Evolutionary conservation across 176 grass and related monocot genomes (phyloP).

Genomic region (Dendrocalamus sinicus): DNA sequence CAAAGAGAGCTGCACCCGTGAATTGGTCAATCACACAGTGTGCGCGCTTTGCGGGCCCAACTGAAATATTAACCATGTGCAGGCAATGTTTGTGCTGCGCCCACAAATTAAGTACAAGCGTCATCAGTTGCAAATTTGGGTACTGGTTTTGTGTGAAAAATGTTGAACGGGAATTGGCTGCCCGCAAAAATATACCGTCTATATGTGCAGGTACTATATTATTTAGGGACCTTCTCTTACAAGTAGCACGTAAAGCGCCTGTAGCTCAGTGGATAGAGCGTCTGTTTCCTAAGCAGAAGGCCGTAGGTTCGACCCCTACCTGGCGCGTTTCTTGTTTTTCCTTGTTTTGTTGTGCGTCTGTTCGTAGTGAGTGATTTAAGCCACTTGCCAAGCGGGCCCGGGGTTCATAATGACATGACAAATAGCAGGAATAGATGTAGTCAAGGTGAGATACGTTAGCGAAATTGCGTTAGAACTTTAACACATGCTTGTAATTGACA

Average conservation of each 20-base stretch:
- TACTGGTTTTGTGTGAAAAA: neutral
- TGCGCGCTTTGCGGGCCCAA: too few species aligned
- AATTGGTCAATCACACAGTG: too few species aligned
- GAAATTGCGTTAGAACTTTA: neutral
- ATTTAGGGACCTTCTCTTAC: accelerated
- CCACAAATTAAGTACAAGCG: neutral
- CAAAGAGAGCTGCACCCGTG: too few species aligned
- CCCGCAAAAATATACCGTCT: neutral
- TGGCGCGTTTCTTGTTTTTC: slow-evolving; percentile 31
- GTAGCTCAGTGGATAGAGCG: slow-evolving; percentile 99
- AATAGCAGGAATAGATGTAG: neutral
- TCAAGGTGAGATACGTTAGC: too few species aligned
- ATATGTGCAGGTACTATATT: accelerated
- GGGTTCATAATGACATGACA: neutral
- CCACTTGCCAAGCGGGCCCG: too few species aligned
- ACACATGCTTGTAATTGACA: too few species aligned
- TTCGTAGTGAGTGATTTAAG: too few species aligned
- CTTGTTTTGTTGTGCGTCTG: neutral
- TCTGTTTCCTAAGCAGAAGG: slow-evolving; percentile 95
- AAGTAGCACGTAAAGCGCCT: neutral
- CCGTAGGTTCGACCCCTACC: slow-evolving; percentile 87
- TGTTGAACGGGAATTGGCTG: neutral
- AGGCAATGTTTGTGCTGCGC: too few species aligned
- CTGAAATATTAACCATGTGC: neutral
- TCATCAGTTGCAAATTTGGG: neutral